These are phyloP conservation scores for Eucalyptus albens DNA, from an alignment of 345 rosid genomes.

Conservation along the genomic window DNA sequence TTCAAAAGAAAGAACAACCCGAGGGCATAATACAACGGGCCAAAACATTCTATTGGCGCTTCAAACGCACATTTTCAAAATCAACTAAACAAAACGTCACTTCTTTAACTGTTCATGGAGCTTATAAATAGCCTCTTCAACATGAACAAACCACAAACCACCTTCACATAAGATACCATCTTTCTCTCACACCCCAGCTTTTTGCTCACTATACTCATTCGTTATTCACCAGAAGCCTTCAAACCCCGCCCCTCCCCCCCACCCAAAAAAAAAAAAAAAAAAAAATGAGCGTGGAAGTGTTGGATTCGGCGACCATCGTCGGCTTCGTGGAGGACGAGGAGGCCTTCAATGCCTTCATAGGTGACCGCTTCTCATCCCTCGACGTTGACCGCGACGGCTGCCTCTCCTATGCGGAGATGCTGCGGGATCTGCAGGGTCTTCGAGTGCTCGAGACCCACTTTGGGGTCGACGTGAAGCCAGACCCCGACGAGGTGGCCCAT, in stretches of 20 bases:
- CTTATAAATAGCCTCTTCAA: background rate
- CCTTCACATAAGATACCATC: background rate
- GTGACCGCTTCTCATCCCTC: background rate
- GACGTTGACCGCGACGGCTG: background rate
- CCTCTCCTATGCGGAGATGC: background rate
- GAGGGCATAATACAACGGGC: background rate
- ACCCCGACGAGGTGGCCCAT: background rate
- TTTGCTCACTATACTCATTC: background rate
- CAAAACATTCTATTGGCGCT: background rate
- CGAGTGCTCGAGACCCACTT: background rate
- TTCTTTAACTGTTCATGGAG: background rate
- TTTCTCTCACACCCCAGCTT: background rate
- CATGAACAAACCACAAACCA: background rate
- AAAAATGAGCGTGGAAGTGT: background rate
- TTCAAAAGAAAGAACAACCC: background rate
- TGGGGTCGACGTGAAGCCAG: background rate
- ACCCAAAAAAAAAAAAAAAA: too few species aligned
- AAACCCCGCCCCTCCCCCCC: background rate
- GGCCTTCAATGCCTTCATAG: background rate
- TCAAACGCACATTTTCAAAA: background rate
- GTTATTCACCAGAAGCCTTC: background rate
- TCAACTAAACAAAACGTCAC: accelerated
- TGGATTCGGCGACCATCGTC: background rate
- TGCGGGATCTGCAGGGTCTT: background rate
- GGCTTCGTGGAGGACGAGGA: background rate